Percentiles rank a stretch among this genome's conserved stretches.
Evolutionary conservation across 768 basidiomycete species (phyloP).

Genomic region (Rhodosporidiobolus odoratus): DNA sequence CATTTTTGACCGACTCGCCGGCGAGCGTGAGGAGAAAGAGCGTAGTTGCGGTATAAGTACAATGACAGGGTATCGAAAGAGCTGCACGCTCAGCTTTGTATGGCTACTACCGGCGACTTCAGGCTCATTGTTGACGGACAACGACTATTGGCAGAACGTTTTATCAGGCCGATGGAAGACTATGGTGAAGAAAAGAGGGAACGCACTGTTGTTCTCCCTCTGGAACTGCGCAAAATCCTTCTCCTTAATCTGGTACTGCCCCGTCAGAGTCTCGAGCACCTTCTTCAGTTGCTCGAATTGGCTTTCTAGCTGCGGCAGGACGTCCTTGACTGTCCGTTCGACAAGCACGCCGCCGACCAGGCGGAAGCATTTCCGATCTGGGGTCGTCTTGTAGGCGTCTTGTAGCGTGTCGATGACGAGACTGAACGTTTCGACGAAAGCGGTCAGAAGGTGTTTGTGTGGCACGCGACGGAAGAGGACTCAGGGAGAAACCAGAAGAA

Average conservation of each 20-base stretch:
- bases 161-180: not conserved
- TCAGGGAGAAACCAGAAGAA: not conserved
- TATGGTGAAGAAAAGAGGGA: not conserved
- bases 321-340: slow-evolving; percentile 90
- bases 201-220: slow-evolving; percentile 32
- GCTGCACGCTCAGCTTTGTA: too few relatives aligned
- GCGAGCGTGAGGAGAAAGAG: too few relatives aligned
- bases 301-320: slow-evolving; percentile 81
- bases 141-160: too few relatives aligned
- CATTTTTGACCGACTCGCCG: too few relatives aligned
- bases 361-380: slow-evolving; percentile 90
- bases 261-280: slow-evolving; percentile 68
- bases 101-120: too few relatives aligned
- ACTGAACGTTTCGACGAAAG: slow-evolving; percentile 49
- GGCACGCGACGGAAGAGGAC: not conserved
- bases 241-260: slow-evolving; percentile 75
- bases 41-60: too few relatives aligned
- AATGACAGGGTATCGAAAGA: too few relatives aligned
- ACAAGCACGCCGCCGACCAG: slow-evolving; percentile 93
- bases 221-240: slow-evolving; percentile 26
- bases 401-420: slow-evolving; percentile 81
- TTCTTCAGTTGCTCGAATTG: slow-evolving; percentile 83
- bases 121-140: too few relatives aligned
- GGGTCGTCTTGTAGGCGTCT: slow-evolving; percentile 73
- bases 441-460: not conserved